Evolutionary conservation across 768 basidiomycete species (phyloP).

Genomic region (Trametes meyenii): DNA sequence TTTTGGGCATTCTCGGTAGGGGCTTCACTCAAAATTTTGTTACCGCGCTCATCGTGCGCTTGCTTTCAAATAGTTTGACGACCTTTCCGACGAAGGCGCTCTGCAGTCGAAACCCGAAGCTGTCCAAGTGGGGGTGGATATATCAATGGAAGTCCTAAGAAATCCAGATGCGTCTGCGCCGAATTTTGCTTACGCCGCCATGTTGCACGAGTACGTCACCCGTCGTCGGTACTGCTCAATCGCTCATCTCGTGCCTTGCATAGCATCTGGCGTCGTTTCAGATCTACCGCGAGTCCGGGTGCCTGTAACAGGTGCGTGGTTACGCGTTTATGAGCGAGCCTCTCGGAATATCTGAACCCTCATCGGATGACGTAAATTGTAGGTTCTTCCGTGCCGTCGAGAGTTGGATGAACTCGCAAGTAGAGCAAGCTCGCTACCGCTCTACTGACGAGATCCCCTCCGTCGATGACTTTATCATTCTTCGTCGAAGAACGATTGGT

Average conservation of each 20-base stretch:
- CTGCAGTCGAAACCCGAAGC: constrained; percentile 39
- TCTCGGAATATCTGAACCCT: background rate
- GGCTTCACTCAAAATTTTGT: background rate
- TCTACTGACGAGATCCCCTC: constrained; percentile 41
- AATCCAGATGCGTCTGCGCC: constrained; percentile 36
- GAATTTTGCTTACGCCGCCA: constrained; percentile 41
- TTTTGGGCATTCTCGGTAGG: constrained; percentile 43
- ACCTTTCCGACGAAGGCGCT: constrained; percentile 41
- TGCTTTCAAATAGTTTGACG: constrained; percentile 35
- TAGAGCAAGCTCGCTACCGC: constrained; percentile 39
- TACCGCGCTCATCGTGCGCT: background rate
- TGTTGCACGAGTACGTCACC: constrained; percentile 41
- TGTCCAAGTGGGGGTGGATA: constrained; percentile 37
- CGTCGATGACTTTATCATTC: constrained; percentile 42
- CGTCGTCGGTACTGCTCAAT: background rate
- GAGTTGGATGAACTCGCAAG: constrained; percentile 40
- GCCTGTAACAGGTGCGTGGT: constrained; percentile 38
- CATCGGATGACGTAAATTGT: background rate
- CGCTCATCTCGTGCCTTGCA: constrained; percentile 7
- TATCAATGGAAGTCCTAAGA: constrained; percentile 35
- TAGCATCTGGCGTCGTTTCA: constrained; percentile 39
- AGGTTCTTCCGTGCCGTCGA: constrained; percentile 41
- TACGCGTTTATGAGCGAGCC: background rate
- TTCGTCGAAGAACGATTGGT: constrained; percentile 42
- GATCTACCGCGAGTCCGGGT: constrained; percentile 40